These are phyloP conservation scores for Rhodotorula kratochvilovae DNA, from an alignment of 768 basidiomycete genomes.

Conservation along the genomic window DNA sequence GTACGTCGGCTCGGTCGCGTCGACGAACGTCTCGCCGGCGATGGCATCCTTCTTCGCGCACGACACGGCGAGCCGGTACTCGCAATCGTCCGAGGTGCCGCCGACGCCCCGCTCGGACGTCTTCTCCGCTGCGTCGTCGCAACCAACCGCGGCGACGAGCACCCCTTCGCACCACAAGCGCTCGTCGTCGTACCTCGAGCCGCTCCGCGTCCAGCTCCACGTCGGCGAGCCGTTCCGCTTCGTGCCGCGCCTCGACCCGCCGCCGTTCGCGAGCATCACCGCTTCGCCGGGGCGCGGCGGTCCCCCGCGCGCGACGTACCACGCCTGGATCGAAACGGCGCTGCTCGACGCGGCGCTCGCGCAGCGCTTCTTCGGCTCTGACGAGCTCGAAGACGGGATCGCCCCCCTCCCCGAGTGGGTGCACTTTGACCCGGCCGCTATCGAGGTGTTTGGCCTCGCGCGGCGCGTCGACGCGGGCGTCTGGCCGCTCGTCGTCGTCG, in stretches of 20 bases:
- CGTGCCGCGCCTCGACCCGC: conserved; percentile 30
- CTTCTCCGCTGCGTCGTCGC: neutral
- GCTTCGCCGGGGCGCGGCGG: conserved; percentile 36
- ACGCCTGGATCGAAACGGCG: conserved; percentile 20
- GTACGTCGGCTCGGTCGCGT: conserved; percentile 27
- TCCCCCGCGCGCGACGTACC: conserved; percentile 26
- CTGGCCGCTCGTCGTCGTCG: conserved; percentile 21
- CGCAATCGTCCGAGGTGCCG: conserved; percentile 6
- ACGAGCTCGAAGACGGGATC: conserved; percentile 11
- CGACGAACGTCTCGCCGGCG: conserved; percentile 9
- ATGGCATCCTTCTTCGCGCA: neutral
- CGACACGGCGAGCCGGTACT: conserved; percentile 5
- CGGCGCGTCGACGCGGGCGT: conserved; percentile 10
- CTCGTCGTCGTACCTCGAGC: conserved; percentile 17
- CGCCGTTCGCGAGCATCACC: conserved; percentile 35
- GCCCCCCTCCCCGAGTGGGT: conserved; percentile 35
- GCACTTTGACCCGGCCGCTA: conserved; percentile 31
- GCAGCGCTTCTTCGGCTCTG: conserved; percentile 9
- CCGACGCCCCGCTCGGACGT: conserved; percentile 18
- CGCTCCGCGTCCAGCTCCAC: conserved; percentile 19
- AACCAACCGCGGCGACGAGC: neutral
- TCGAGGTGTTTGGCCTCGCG: conserved; percentile 37
- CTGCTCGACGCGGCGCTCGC: conserved; percentile 4
- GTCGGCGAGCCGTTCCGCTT: conserved; percentile 39
- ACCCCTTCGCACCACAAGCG: conserved; percentile 8